Percentiles rank a stretch among this genome's conserved stretches.
phyloP scores from a whole-genome alignment of 306 rosid genomes.

The Trifolium repens region DNA sequence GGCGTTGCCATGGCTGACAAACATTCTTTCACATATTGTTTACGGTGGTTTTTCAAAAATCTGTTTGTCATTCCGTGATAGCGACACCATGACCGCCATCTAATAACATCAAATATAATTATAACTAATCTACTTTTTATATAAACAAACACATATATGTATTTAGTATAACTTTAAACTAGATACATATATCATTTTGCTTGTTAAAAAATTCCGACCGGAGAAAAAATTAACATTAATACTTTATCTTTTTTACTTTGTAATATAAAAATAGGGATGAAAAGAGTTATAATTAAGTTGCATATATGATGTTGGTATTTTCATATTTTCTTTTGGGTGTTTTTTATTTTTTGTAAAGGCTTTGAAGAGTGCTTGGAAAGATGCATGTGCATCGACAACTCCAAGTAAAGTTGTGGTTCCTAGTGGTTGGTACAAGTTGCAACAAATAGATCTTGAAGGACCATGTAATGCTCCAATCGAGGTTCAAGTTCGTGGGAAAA shows the following conservation, averaged over 20 bases:
- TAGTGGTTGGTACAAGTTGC: background rate
- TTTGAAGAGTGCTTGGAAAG: conserved; percentile 16
- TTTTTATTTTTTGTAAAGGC: conserved; percentile 4
- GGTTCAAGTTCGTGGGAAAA: background rate
- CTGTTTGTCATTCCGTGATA: too few species aligned
- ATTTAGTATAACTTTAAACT: too few species aligned
- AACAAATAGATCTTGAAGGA: background rate
- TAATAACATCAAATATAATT: too few species aligned
- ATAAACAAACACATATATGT: too few species aligned
- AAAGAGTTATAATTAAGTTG: background rate
- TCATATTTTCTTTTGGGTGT: background rate
- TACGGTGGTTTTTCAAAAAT: too few species aligned
- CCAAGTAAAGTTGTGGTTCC: conserved; percentile 19
- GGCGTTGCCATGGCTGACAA: too few species aligned
- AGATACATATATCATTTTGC: too few species aligned
- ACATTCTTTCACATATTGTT: too few species aligned
- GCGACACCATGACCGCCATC: too few species aligned
- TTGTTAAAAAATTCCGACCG: too few species aligned
- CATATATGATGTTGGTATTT: background rate
- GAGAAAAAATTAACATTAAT: too few species aligned
- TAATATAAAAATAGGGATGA: background rate
- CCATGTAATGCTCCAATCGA: background rate
- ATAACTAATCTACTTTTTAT: too few species aligned
- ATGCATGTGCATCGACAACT: conserved; percentile 17
- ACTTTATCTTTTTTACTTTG: background rate